Percentiles rank a stretch among this genome's conserved stretches.
These are phyloP conservation scores for Colletotrichum spinosum DNA, from an alignment of 2,329 filamentous ascomycete species.

Conservation along the genomic window DNA sequence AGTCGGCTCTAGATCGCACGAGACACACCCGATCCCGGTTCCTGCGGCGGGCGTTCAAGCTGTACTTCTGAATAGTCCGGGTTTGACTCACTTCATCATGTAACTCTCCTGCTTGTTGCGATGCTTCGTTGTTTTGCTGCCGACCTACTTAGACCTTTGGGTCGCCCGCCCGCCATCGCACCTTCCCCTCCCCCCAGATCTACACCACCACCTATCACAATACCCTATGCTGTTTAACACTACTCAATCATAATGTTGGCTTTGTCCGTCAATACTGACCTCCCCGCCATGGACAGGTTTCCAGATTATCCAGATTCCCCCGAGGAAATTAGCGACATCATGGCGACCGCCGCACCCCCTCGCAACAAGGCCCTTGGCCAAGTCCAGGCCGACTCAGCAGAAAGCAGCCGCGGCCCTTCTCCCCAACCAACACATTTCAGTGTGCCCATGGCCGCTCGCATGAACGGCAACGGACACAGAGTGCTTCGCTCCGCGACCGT, in stretches of 20 bases:
- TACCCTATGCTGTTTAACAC: slow-evolving; percentile 14
- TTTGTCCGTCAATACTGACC: slow-evolving; percentile 54
- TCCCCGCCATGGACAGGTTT: slow-evolving; percentile 54
- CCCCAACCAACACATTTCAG: slow-evolving; percentile 89
- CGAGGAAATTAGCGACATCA: slow-evolving; percentile 46
- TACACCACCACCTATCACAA: background rate
- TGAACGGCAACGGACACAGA: slow-evolving; percentile 72
- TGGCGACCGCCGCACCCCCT: slow-evolving; percentile 47
- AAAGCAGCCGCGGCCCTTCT: slow-evolving; percentile 76
- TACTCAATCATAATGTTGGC: slow-evolving; percentile 46
- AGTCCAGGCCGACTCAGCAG: slow-evolving; percentile 52
- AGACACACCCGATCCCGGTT: slow-evolving; percentile 25
- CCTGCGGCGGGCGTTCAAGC: slow-evolving; percentile 23
- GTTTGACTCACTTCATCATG: slow-evolving; percentile 34
- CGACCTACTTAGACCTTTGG: slow-evolving; percentile 30
- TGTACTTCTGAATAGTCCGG: slow-evolving; percentile 25
- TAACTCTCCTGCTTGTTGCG: slow-evolving; percentile 34
- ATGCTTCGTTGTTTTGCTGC: slow-evolving; percentile 25
- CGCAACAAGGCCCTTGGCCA: slow-evolving; percentile 56
- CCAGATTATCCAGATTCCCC: slow-evolving; percentile 56
- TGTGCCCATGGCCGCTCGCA: slow-evolving; percentile 67
- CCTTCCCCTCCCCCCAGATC: slow-evolving; percentile 6
- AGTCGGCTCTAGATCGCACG: slow-evolving; percentile 22
- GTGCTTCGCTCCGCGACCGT: slow-evolving; percentile 89
- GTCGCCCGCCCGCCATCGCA: slow-evolving; percentile 12